Conservation (phyloP, 768 basidiomycete species). For the Hemileccinum impolitum region DNA sequence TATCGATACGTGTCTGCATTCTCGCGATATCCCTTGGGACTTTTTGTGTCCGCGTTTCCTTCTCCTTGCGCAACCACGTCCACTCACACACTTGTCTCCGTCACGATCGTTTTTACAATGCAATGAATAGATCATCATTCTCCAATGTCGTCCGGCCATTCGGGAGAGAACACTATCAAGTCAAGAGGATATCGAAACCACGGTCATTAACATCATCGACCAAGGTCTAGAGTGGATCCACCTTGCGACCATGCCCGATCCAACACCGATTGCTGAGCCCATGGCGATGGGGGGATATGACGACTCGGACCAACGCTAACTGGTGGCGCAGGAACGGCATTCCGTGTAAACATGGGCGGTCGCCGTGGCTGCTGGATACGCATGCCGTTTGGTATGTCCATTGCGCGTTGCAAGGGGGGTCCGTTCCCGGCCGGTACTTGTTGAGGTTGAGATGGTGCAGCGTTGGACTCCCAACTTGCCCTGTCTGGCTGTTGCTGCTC, state of each 20-base stretch:
- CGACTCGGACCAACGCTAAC: slow-evolving; percentile 34
- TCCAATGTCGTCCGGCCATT: background rate
- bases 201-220: slow-evolving; percentile 26
- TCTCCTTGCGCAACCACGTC: slow-evolving; percentile 3
- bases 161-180: background rate
- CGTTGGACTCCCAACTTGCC: slow-evolving; percentile 29
- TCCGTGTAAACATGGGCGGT: slow-evolving; percentile 51
- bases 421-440: slow-evolving; percentile 21
- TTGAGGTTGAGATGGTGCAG: slow-evolving; percentile 29
- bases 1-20: slow-evolving; percentile 27
- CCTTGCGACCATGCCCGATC: slow-evolving; percentile 46
- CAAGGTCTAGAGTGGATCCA: slow-evolving; percentile 38
- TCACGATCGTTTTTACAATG: background rate
- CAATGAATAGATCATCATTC: slow-evolving; percentile 16
- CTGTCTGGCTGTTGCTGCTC: slow-evolving; percentile 21
- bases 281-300: slow-evolving; percentile 39
- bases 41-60: background rate
- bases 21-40: slow-evolving; percentile 19
- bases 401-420: slow-evolving; percentile 42
- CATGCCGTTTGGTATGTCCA: slow-evolving; percentile 51
- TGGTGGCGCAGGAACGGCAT: slow-evolving; percentile 33
- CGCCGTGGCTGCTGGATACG: slow-evolving; percentile 54
- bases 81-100: too few relatives aligned
- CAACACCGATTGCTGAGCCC: slow-evolving; percentile 36
- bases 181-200: slow-evolving; percentile 5